Evolutionary conservation across 2,329 filamentous ascomycete species (phyloP).

Genomic region (Chaetomiaceae sp.): DNA sequence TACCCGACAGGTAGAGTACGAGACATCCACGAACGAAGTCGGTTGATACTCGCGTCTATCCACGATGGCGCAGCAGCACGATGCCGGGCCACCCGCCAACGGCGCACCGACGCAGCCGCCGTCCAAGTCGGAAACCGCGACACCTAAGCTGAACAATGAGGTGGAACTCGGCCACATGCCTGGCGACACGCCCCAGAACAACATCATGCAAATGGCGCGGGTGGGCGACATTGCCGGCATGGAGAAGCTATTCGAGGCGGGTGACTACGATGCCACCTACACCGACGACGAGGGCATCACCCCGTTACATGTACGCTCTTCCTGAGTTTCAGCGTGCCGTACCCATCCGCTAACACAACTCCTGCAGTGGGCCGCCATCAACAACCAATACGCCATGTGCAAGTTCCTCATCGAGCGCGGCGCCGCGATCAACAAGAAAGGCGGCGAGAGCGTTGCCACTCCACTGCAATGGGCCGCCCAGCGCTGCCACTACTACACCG

Average conservation of each 20-base stretch:
- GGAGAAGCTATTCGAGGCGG: slow-evolving; percentile 81
- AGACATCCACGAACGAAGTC: neutral
- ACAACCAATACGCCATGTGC: slow-evolving; percentile 97
- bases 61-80: slow-evolving; percentile 42
- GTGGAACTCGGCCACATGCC: slow-evolving; percentile 52
- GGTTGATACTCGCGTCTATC: neutral
- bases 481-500: slow-evolving; percentile 92
- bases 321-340: neutral
- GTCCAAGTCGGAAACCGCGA: slow-evolving; percentile 41
- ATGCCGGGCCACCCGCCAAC: slow-evolving; percentile 35
- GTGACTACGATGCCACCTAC: slow-evolving; percentile 77
- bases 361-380: slow-evolving; percentile 91
- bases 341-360: neutral
- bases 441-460: slow-evolving; percentile 90
- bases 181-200: slow-evolving; percentile 53
- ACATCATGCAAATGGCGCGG: slow-evolving; percentile 93
- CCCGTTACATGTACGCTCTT: slow-evolving; percentile 73
- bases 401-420: slow-evolving; percentile 83
- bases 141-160: slow-evolving; percentile 49
- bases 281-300: slow-evolving; percentile 91
- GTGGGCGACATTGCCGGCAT: slow-evolving; percentile 82
- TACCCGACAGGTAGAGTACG: neutral
- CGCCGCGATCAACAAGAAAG: slow-evolving; percentile 90
- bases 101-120: slow-evolving; percentile 51
- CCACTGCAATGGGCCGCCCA: slow-evolving; percentile 97